A percentile compares a stretch with the other conserved stretches of the same genome.
phyloP scores from a whole-genome alignment of 1,284 basidiomycete species.

The Ustilago hordei region DNA sequence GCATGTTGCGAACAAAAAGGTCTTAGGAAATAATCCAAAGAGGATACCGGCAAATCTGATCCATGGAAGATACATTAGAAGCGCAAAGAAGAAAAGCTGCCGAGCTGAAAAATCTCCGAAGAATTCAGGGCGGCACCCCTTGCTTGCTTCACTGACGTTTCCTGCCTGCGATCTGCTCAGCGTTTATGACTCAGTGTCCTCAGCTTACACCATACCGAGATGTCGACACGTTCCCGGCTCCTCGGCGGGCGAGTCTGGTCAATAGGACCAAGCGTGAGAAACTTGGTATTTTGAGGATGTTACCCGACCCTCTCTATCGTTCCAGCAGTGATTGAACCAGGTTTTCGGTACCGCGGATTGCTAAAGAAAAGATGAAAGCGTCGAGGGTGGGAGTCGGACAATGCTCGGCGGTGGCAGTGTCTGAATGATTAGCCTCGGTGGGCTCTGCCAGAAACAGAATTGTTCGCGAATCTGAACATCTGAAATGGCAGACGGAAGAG shows the following conservation, averaged over 20 bases:
- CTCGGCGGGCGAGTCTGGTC: not conserved
- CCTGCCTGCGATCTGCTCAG: not conserved
- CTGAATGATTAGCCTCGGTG: constrained; percentile 1
- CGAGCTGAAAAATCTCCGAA: constrained; percentile 18
- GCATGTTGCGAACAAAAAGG: not conserved
- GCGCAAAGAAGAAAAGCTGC: not conserved
- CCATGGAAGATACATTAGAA: not conserved
- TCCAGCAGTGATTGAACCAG: no score
- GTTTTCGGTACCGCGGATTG: no score
- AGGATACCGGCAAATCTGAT: not conserved
- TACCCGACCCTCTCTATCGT: not conserved
- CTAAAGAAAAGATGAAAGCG: not conserved
- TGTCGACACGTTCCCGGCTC: not conserved
- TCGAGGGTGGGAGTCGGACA: constrained; percentile 11
- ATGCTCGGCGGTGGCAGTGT: constrained; percentile 11
- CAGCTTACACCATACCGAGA: not conserved
- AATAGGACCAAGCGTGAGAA: not conserved
- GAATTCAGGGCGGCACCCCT: constrained; percentile 22
- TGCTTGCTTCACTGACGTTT: not conserved
- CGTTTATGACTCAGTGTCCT: not conserved
- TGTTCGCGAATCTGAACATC: not conserved
- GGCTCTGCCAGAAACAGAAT: not conserved
- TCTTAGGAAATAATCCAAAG: not conserved
- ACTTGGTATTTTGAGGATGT: not conserved
- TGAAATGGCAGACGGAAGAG: not conserved